phyloP scores from a whole-genome alignment of 2,329 filamentous ascomycete genomes.

The Fusarium sp. region DNA sequence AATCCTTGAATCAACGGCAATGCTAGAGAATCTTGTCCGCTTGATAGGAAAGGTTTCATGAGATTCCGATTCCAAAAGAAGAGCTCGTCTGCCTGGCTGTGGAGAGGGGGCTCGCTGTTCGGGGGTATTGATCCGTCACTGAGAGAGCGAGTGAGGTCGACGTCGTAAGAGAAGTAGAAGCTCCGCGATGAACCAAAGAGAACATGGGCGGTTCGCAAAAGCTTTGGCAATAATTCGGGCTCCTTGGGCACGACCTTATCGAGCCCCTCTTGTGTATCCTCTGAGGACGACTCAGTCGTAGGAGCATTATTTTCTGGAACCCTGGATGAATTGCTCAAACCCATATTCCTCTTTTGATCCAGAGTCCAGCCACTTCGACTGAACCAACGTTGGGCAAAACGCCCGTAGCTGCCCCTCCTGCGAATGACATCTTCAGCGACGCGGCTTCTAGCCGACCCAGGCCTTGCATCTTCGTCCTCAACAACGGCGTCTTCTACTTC shows the following conservation, averaged over 20 bases:
- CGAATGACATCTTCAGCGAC: conserved; percentile 90
- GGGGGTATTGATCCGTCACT: conserved; percentile 43
- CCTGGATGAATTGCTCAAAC: conserved; percentile 61
- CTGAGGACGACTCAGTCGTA: conserved; percentile 20
- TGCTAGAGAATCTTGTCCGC: conserved; percentile 74
- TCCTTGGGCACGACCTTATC: conserved; percentile 37
- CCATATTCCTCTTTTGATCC: conserved; percentile 73
- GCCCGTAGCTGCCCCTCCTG: conserved; percentile 82
- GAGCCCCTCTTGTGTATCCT: conserved; percentile 49
- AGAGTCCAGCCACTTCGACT: conserved; percentile 82
- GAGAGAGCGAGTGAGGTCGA: conserved; percentile 81
- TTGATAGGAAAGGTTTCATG: conserved; percentile 74
- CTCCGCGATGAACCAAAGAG: conserved; percentile 83
- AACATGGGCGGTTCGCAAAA: conserved; percentile 83
- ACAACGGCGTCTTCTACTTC: conserved; percentile 54
- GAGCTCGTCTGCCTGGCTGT: conserved; percentile 75
- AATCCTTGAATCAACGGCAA: conserved; percentile 94
- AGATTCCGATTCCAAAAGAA: conserved; percentile 94
- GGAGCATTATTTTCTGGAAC: conserved; percentile 24
- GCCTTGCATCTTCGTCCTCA: conserved; percentile 45
- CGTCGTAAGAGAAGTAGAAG: conserved; percentile 95
- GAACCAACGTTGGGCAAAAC: conserved; percentile 92
- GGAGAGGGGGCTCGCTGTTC: conserved; percentile 61
- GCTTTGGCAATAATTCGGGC: conserved; percentile 75
- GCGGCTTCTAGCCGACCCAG: conserved; percentile 59